Evolutionary conservation across 495 filamentous ascomycete species (phyloP).

Genomic region (Penicillium simplicissimum): DNA sequence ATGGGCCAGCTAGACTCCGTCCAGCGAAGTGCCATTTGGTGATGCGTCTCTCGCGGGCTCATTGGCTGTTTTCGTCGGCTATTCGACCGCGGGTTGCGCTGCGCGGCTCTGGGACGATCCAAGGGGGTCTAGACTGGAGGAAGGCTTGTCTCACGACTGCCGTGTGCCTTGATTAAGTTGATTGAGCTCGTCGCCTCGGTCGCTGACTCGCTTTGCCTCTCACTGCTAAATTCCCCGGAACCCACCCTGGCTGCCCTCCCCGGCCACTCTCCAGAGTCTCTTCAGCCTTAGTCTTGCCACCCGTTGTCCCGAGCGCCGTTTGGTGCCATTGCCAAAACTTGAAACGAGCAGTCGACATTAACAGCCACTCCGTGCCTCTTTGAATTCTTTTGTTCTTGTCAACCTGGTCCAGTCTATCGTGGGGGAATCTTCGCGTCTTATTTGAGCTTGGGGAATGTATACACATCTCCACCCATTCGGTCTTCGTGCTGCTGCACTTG

Average conservation of each 20-base stretch:
- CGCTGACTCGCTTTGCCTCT: background rate
- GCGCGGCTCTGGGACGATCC: background rate
- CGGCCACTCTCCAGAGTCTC: background rate
- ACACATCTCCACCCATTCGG: conserved; percentile 4
- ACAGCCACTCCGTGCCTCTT: background rate
- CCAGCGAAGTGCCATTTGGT: conserved; percentile 2
- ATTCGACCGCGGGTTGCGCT: conserved; percentile 6
- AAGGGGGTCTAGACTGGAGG: conserved; percentile 15
- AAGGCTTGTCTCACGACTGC: too few species aligned
- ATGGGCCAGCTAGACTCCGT: background rate
- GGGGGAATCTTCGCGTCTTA: background rate
- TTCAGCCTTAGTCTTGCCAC: background rate
- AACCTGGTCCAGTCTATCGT: background rate
- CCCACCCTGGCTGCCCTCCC: background rate
- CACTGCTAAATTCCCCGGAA: too few species aligned
- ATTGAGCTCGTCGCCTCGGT: background rate
- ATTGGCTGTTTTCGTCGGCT: conserved; percentile 15
- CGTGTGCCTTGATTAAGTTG: background rate
- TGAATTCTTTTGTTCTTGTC: background rate
- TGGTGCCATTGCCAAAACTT: background rate
- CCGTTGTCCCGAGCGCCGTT: background rate
- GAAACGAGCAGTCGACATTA: background rate
- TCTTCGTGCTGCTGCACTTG: conserved; percentile 8
- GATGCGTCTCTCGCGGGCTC: background rate
- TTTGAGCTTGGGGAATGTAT: conserved; percentile 14